Percentiles rank a stretch among this genome's conserved stretches.
phyloP scores from a whole-genome alignment of 176 grass and related monocot genomes.

The Aegilops bicornis region DNA sequence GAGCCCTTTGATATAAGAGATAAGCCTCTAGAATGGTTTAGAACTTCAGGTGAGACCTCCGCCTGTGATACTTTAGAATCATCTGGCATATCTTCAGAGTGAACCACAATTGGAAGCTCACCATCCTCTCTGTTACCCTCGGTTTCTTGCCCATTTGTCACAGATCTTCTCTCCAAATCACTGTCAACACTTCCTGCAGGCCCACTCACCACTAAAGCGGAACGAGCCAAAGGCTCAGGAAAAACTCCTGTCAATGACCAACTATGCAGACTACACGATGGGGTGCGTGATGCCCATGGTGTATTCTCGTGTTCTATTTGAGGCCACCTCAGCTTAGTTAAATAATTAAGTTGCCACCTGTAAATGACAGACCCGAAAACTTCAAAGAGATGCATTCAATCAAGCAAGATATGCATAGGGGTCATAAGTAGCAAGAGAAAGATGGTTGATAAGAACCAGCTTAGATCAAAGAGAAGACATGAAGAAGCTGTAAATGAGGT shows the following conservation, averaged over 20 bases:
- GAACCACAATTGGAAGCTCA: constrained; percentile 56
- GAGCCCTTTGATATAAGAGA: constrained; percentile 82
- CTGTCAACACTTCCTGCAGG: constrained; percentile 58
- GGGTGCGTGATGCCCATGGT: constrained; percentile 75
- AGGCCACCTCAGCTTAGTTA: constrained; percentile 97
- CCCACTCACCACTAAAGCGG: constrained; percentile 41
- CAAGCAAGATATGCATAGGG: constrained; percentile 13
- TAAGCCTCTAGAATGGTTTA: constrained; percentile 81
- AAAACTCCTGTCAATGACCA: constrained; percentile 64
- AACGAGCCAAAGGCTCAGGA: constrained; percentile 45
- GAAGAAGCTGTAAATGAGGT: constrained; percentile 1
- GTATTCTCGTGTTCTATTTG: constrained; percentile 63
- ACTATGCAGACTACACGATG: constrained; percentile 71
- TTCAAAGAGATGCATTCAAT: constrained; percentile 44
- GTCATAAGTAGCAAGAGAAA: constrained; percentile 32
- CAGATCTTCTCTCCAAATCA: constrained; percentile 69
- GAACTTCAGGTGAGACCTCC: constrained; percentile 45
- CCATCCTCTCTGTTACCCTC: constrained; percentile 87
- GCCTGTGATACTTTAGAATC: constrained; percentile 26
- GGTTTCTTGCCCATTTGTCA: constrained; percentile 77
- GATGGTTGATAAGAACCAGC: not conserved
- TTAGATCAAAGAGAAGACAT: constrained; percentile 34
- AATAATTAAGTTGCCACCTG: constrained; percentile 88
- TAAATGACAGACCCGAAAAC: constrained; percentile 71
- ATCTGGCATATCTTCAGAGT: constrained; percentile 29